A percentile compares a stretch with the other conserved stretches of the same genome.
Conservation (phyloP, 306 rosid genomes). For the Malus sieversii region DNA sequence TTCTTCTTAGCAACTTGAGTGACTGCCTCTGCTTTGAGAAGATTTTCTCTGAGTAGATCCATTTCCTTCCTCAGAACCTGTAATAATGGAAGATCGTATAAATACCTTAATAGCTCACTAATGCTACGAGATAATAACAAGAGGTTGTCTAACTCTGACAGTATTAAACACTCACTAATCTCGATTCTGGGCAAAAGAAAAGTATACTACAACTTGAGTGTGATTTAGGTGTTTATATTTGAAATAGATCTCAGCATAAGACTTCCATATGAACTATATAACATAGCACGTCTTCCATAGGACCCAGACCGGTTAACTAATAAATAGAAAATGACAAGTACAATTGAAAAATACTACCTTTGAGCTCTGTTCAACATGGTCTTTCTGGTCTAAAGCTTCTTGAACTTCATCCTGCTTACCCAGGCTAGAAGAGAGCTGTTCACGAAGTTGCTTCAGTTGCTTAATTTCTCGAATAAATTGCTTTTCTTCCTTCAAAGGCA, state of each 20-base stretch:
- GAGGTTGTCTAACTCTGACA: not conserved
- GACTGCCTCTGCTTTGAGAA: conserved; percentile 44
- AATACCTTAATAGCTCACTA: not conserved
- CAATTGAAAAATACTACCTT: conserved; percentile 35
- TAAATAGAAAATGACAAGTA: not conserved
- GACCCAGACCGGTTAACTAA: not conserved
- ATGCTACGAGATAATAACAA: not conserved
- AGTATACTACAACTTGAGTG: not conserved
- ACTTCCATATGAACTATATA: not conserved
- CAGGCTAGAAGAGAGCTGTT: conserved; percentile 46
- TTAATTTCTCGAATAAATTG: conserved; percentile 67
- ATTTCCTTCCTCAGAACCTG: conserved; percentile 57
- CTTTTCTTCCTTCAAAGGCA: conserved; percentile 74
- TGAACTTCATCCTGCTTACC: conserved; percentile 58
- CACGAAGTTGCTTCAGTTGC: conserved; percentile 65
- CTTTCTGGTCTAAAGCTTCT: conserved; percentile 47
- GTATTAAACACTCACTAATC: not conserved
- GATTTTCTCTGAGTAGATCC: conserved; percentile 50
- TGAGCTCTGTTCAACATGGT: conserved; percentile 47
- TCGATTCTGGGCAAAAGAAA: not conserved
- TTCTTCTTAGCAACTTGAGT: conserved; percentile 56
- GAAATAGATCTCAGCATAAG: not conserved
- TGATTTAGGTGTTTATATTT: not conserved
- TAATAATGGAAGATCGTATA: conserved; percentile 17
- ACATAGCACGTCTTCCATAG: not conserved